Percentiles rank a stretch among this genome's conserved stretches.
phyloP scores from a whole-genome alignment of 257 asterid species.

The Agastache rugosa region DNA sequence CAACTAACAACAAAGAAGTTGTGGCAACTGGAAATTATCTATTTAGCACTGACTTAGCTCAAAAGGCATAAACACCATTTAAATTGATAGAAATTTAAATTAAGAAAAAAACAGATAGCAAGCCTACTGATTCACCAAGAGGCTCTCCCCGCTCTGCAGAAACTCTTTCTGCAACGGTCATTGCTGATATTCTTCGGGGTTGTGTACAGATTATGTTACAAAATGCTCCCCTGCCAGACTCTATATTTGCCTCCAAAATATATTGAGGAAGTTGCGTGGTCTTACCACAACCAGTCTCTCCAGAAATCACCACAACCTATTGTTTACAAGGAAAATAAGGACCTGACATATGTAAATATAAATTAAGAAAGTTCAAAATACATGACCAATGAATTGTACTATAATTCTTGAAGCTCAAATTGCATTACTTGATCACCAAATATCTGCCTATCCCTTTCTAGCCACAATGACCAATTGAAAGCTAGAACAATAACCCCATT shows the following conservation, averaged over 20 bases:
- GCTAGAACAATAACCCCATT: not conserved
- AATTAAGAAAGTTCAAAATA: conserved; percentile 12
- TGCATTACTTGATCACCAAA: not conserved
- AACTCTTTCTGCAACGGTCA: conserved; percentile 96
- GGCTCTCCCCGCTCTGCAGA: conserved; percentile 97
- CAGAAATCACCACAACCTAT: conserved; percentile 96
- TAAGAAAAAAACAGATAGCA: conserved; percentile 42
- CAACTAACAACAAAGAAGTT: conserved; percentile 40
- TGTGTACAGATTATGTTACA: conserved; percentile 97
- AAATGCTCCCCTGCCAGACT: conserved; percentile 99
- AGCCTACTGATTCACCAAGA: conserved; percentile 93
- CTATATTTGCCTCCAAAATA: conserved; percentile 91
- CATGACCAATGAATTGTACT: conserved; percentile 6
- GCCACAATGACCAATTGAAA: not conserved
- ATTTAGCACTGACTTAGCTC: conserved; percentile 28
- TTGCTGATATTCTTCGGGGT: conserved; percentile 97
- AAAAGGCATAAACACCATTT: conserved; percentile 5
- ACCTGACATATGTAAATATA: conserved; percentile 19
- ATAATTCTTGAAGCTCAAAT: conserved; percentile 18
- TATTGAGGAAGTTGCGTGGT: conserved; percentile 99
- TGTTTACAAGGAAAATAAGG: conserved; percentile 36
- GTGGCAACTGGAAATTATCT: conserved; percentile 34
- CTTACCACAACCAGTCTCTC: conserved; percentile 99
- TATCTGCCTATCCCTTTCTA: not conserved
- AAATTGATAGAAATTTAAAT: conserved; percentile 4